Evolutionary conservation across 768 basidiomycete genomes (phyloP).

Genomic region (Trametes meyenii): DNA sequence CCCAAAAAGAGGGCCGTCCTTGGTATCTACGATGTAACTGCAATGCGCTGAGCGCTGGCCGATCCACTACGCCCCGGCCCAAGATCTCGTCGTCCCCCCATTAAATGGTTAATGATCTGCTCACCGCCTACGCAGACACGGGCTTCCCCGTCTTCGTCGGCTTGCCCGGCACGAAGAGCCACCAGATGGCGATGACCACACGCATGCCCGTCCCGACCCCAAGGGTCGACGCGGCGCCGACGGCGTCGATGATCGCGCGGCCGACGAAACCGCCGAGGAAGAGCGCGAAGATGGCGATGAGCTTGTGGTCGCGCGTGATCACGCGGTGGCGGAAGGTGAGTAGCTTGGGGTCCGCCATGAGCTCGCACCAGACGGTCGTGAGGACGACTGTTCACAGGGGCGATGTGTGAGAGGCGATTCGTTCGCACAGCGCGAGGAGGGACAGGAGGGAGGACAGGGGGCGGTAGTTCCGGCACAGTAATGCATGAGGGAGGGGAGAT

Average conservation of each 20-base stretch:
- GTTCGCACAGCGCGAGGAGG: not conserved
- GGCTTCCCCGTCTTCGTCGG: conserved; percentile 18
- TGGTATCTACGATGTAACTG: too few relatives aligned
- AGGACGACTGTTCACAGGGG: conserved; percentile 59
- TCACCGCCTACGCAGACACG: not conserved
- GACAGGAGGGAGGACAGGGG: not conserved
- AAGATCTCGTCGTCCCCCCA: too few relatives aligned
- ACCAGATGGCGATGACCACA: conserved; percentile 59
- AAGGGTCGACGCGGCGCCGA: conserved; percentile 67
- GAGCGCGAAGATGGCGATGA: conserved; percentile 65
- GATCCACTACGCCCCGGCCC: too few relatives aligned
- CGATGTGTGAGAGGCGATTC: not conserved
- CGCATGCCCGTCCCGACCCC: conserved; percentile 68
- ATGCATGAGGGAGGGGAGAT: not conserved
- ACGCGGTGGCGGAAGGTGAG: conserved; percentile 58
- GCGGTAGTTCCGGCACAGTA: not conserved
- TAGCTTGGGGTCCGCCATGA: conserved; percentile 79
- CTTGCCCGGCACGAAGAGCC: conserved; percentile 65
- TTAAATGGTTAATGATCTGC: too few relatives aligned
- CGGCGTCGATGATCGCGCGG: conserved; percentile 57
- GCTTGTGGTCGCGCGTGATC: conserved; percentile 68
- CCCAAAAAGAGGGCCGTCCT: too few relatives aligned
- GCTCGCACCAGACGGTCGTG: conserved; percentile 88
- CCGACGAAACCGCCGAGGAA: conserved; percentile 77
- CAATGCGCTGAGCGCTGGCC: too few relatives aligned